Conservation (phyloP, 306 rosid species). For the Rosa chinensis region DNA sequence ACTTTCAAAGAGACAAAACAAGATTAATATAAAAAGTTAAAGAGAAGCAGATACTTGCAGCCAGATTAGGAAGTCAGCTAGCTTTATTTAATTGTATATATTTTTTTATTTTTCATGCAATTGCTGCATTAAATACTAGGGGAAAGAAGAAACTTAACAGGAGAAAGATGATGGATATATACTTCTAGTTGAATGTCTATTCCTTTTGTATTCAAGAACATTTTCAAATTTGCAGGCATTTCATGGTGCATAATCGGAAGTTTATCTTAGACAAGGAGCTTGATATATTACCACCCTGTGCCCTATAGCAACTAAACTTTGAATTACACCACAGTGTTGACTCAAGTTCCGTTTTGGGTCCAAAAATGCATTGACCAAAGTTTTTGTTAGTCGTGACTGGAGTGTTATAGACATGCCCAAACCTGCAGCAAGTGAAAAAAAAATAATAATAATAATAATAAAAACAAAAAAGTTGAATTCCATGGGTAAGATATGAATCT, state of each 20-base stretch:
- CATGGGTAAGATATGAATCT: neutral
- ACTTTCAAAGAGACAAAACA: too few species aligned
- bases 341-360: constrained; percentile 76
- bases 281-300: constrained; percentile 65
- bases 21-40: too few species aligned
- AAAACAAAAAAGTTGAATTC: neutral
- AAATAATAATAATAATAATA: too few species aligned
- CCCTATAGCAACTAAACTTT: constrained; percentile 70
- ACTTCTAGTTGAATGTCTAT: neutral
- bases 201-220: neutral
- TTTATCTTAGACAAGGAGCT: constrained; percentile 21
- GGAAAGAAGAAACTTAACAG: too few species aligned
- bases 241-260: neutral
- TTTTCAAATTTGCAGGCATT: neutral
- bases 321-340: constrained; percentile 82
- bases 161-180: neutral
- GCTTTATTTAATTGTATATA: too few species aligned
- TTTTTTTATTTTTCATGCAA: too few species aligned
- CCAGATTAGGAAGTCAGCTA: too few species aligned
- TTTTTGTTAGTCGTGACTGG: constrained; percentile 73
- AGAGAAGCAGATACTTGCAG: too few species aligned
- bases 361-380: constrained; percentile 77
- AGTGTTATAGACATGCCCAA: constrained; percentile 79
- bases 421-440: constrained; percentile 41
- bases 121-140: too few species aligned